Base-by-base conservation (phyloP, 2,329 filamentous ascomycete genomes). In the Chrysosporium keratinophilum region DNA sequence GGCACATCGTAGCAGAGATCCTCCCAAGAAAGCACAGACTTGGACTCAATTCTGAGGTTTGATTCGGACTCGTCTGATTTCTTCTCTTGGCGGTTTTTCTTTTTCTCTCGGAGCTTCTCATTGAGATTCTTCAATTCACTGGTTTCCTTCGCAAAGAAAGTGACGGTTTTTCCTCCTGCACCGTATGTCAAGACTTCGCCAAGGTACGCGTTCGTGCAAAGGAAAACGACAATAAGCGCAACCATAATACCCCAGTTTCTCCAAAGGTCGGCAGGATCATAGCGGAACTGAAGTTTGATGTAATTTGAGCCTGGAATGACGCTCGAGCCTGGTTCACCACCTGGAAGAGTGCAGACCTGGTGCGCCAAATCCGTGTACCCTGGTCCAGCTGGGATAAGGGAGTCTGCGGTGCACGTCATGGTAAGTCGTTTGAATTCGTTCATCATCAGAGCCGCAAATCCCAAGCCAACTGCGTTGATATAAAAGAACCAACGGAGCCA, bases 401-500 rank as follows among this genome's bases (percentile, higher is more conserved):
- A 57, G 40, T 69, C 71, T 2, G 63, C 0, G 0, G 62, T 63
- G 58, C 78, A 82, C 1, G 51, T 45, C 65, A 84, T 93, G 0
- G 80, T 58, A 14, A 83, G 79, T 56, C 74, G 71, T 60, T 82
- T 68, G 61, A 95, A 95, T 67, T 95, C 89, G 68, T 94, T 94
- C 58, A 87, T 78, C 78, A 91, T 84, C 23, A 94, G 75, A 0
- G 82, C 75, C 67, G 94, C 88, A 63, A 94, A 95, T 0, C 82
- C 81, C 59, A 94, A 94, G 1, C 80, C 81, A 10, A 94, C 77
- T 1, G 87, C 87, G 57, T 94, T 83, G 39, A 93, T 73, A 65
- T 87, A 91, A 65, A 85, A 85, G 57, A 94, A 80, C 88, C 88
- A 95, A 56, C 82, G 78, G 61, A 85, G 85, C 87, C 88, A 95